A percentile compares a stretch with the other conserved stretches of the same genome.
phyloP scores from a whole-genome alignment of 169 alveolate genomes.

The Plasmodium gaboni region DNA sequence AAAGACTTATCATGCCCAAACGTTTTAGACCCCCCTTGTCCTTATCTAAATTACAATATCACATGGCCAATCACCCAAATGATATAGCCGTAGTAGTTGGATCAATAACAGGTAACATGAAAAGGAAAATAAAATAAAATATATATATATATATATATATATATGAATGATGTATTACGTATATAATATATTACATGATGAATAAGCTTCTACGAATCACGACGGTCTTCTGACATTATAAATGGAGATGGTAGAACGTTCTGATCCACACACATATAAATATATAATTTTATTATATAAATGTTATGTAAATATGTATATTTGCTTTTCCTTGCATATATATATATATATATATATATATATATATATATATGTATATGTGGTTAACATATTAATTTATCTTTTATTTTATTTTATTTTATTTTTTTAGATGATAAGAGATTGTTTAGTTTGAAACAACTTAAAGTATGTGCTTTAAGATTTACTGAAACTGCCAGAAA shows the following conservation, averaged over 20 bases:
- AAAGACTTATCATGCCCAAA: constrained; percentile 94
- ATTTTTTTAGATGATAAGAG: constrained; percentile 90
- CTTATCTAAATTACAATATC: constrained; percentile 92
- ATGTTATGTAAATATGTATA: too few relatives aligned
- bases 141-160: constrained; percentile 1
- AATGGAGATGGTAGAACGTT: constrained; percentile 87
- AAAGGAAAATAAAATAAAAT: not conserved
- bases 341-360: not conserved
- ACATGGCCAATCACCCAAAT: constrained; percentile 91
- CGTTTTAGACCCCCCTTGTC: constrained; percentile 95
- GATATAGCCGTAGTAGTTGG: constrained; percentile 97
- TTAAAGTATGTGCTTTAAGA: constrained; percentile 97
- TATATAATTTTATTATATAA: too few relatives aligned
- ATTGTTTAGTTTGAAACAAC: constrained; percentile 88
- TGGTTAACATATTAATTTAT: not conserved
- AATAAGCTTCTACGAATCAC: constrained; percentile 85
- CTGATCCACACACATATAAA: constrained; percentile 9
- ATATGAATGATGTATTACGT: not conserved
- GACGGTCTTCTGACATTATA: constrained; percentile 90
- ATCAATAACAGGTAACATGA: constrained; percentile 93
- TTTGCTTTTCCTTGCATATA: not conserved
- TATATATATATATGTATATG: not conserved
- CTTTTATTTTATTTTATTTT: not conserved
- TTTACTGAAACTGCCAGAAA: constrained; percentile 98
- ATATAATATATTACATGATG: constrained; percentile 81